These are phyloP conservation scores for Skeletonema grethae DNA, from an alignment of 108 stramenopile species.

Conservation along the genomic window DNA sequence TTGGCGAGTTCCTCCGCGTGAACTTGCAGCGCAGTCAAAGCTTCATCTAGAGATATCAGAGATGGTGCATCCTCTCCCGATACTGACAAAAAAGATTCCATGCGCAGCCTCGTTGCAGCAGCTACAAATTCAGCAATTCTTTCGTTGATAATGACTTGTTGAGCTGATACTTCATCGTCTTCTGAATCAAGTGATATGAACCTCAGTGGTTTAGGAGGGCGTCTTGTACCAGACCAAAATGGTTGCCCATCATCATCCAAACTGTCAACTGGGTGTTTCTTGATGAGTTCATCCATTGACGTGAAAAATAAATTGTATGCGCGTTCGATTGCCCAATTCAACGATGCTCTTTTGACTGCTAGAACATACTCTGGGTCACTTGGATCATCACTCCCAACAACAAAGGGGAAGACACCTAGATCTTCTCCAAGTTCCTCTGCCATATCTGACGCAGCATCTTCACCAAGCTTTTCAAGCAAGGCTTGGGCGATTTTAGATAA, in stretches of 20 bases:
- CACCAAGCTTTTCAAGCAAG: slow-evolving; percentile 59
- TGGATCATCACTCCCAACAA: slow-evolving; percentile 22
- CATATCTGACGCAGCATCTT: slow-evolving; percentile 65
- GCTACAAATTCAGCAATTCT: slow-evolving; percentile 80
- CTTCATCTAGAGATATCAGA: slow-evolving; percentile 40
- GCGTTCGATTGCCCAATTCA: slow-evolving; percentile 68
- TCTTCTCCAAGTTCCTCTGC: slow-evolving; percentile 77
- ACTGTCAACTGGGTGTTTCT: slow-evolving; percentile 88
- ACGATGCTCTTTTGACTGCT: slow-evolving; percentile 39
- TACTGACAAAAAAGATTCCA: slow-evolving; percentile 57
- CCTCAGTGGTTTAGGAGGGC: slow-evolving; percentile 57
- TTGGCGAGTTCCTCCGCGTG: slow-evolving; percentile 39
- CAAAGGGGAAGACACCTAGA: slow-evolving; percentile 43
- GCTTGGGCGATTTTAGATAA: slow-evolving; percentile 46
- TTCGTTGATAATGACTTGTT: slow-evolving; percentile 68
- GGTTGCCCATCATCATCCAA: slow-evolving; percentile 92
- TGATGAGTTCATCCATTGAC: slow-evolving; percentile 60
- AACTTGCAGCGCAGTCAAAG: slow-evolving; percentile 43
- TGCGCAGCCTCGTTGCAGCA: slow-evolving; percentile 68
- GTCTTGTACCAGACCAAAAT: slow-evolving; percentile 92
- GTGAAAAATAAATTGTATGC: slow-evolving; percentile 62
- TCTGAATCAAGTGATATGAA: slow-evolving; percentile 42
- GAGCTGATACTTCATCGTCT: slow-evolving; percentile 47
- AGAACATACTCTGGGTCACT: slow-evolving; percentile 42
- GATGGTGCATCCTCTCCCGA: slow-evolving; percentile 11